Conservation (phyloP, 169 alveolate genomes). For the Plasmodium inui region DNA sequence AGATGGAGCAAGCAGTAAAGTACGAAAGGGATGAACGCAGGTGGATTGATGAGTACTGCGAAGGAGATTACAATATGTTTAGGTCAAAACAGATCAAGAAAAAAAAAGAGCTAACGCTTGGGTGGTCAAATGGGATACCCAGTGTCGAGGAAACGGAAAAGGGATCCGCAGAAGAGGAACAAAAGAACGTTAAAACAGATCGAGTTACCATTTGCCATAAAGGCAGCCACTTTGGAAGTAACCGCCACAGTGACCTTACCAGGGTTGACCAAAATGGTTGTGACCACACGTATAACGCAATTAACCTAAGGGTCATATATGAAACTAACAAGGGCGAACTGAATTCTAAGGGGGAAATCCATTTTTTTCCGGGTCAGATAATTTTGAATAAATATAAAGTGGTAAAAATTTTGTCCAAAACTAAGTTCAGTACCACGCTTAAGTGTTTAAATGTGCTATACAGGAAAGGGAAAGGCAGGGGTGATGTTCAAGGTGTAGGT, state of each 20-base stretch:
- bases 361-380: constrained; percentile 88
- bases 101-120: constrained; percentile 21
- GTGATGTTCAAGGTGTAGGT: background rate
- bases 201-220: background rate
- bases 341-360: constrained; percentile 91
- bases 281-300: constrained; percentile 85
- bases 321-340: constrained; percentile 93
- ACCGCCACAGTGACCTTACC: background rate
- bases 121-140: background rate
- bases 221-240: background rate
- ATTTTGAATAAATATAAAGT: constrained; percentile 92
- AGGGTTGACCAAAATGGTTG: constrained; percentile 14
- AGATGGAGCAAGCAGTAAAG: background rate
- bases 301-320: constrained; percentile 89
- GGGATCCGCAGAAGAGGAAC: background rate
- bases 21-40: constrained; percentile 59
- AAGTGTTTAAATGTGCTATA: constrained; percentile 88
- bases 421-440: constrained; percentile 91
- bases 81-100: constrained; percentile 48
- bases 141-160: background rate
- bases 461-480: constrained; percentile 3
- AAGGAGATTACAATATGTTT: constrained; percentile 72
- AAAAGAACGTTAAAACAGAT: background rate
- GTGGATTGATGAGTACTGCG: constrained; percentile 68
- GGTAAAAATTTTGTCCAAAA: constrained; percentile 89